Conservation (phyloP, 2,329 filamentous ascomycete species). For the Amauroascus verrucosus region DNA sequence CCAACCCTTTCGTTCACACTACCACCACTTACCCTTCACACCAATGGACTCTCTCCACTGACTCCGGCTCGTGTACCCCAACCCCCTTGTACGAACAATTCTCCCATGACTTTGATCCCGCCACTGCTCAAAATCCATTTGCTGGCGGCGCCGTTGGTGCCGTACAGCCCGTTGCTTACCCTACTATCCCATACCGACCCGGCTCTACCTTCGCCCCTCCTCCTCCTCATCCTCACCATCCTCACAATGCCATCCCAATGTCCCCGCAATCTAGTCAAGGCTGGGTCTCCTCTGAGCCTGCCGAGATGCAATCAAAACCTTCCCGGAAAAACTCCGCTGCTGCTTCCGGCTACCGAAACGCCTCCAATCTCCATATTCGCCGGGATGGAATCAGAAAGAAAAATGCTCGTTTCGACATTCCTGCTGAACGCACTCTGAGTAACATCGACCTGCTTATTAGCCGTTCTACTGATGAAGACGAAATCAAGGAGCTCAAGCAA, state of each 20-base stretch:
- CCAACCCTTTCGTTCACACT: conserved; percentile 33
- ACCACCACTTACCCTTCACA: conserved; percentile 33
- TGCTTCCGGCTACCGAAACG: conserved; percentile 54
- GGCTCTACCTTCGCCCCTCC: conserved; percentile 38
- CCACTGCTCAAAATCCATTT: conserved; percentile 28
- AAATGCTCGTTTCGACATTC: conserved; percentile 96
- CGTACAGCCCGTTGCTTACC: conserved; percentile 31
- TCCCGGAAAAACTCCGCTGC: conserved; percentile 50
- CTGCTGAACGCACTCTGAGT: conserved; percentile 78
- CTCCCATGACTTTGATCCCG: conserved; percentile 42
- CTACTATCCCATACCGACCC: conserved; percentile 36
- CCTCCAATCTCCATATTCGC: conserved; percentile 62
- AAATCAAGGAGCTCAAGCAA: conserved; percentile 97
- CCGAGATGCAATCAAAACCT: conserved; percentile 44
- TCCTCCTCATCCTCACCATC: conserved; percentile 16
- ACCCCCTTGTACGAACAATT: conserved; percentile 60
- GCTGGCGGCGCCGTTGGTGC: conserved; percentile 35
- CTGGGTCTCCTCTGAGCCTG: conserved; percentile 39
- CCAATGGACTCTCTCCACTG: conserved; percentile 55
- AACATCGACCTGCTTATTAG: conserved; percentile 92
- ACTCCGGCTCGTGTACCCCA: conserved; percentile 63
- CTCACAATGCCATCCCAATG: conserved; percentile 42
- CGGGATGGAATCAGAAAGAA: conserved; percentile 95
- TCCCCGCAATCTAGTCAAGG: conserved; percentile 54
- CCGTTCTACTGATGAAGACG: conserved; percentile 68